These are phyloP conservation scores for Botryotinia globosa DNA, from an alignment of 2,329 filamentous ascomycete genomes.

Conservation along the genomic window DNA sequence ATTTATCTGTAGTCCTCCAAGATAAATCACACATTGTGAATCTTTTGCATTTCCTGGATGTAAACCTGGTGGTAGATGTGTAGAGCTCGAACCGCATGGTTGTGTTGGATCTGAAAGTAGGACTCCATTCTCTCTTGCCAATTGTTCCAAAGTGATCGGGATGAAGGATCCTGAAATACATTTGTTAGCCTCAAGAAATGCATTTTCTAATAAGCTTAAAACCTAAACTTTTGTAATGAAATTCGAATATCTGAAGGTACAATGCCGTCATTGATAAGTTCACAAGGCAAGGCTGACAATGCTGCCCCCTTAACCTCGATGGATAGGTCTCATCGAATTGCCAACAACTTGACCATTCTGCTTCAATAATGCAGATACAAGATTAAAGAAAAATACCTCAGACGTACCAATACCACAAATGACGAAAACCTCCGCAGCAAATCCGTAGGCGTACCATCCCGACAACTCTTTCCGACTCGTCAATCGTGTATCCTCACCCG, in stretches of 20 bases:
- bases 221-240: constrained; percentile 15
- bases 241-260: constrained; percentile 13
- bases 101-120: constrained; percentile 72
- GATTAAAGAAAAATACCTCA: constrained; percentile 11
- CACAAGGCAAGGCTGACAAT: not conserved
- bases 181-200: constrained; percentile 23
- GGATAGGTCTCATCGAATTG: constrained; percentile 4
- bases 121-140: constrained; percentile 89
- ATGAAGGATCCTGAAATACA: constrained; percentile 75
- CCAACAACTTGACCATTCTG: not conserved
- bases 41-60: constrained; percentile 35
- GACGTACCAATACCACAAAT: constrained; percentile 79
- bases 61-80: constrained; percentile 25
- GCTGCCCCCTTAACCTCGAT: not conserved
- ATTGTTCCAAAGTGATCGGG: constrained; percentile 88
- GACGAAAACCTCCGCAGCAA: constrained; percentile 94
- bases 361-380: not conserved
- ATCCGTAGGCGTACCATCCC: constrained; percentile 95
- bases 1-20: constrained; percentile 85
- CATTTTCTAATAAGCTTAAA: not conserved
- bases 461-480: constrained; percentile 84
- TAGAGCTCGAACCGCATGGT: constrained; percentile 58
- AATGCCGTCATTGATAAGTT: constrained; percentile 12
- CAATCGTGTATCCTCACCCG: constrained; percentile 81
- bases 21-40: constrained; percentile 76